These are phyloP conservation scores for Rhododendron kiyosumense DNA, from an alignment of 148 eudicot species.

Conservation along the genomic window DNA sequence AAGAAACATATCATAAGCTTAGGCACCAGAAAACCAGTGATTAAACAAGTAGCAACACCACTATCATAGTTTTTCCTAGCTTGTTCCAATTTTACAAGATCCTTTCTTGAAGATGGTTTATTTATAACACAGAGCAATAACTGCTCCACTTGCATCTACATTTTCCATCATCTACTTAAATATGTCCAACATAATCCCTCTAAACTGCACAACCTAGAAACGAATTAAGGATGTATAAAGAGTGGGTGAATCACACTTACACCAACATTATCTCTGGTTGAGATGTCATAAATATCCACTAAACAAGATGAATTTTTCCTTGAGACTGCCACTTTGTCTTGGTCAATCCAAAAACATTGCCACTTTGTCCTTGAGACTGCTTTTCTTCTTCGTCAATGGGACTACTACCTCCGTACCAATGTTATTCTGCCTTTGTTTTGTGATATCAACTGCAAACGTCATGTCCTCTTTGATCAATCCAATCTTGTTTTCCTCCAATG, in stretches of 20 bases:
- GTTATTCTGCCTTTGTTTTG: constrained; percentile 22
- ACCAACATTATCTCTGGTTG: constrained; percentile 1
- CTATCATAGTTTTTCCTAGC: neutral
- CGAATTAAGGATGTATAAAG: neutral
- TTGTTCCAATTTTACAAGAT: neutral
- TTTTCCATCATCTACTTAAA: neutral
- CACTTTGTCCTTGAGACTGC: constrained; percentile 56
- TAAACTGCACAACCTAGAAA: neutral
- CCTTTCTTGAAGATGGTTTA: neutral
- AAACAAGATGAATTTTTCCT: neutral
- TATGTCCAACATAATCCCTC: neutral
- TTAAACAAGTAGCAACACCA: neutral
- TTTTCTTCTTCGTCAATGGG: constrained; percentile 47
- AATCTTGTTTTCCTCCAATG: constrained; percentile 21
- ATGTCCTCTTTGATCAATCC: constrained; percentile 24
- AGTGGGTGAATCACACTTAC: constrained; percentile 2
- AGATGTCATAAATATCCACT: neutral
- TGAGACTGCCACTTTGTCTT: too few relatives aligned
- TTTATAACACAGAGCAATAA: neutral
- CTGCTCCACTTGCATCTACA: constrained; percentile 2
- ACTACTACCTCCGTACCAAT: constrained; percentile 15
- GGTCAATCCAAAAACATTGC: constrained; percentile 41
- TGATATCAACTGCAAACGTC: constrained; percentile 16
- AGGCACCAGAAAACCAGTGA: neutral
- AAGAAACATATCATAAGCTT: neutral